Conservation (phyloP, 2,329 filamentous ascomycete species). For the Aspergillus latus region DNA sequence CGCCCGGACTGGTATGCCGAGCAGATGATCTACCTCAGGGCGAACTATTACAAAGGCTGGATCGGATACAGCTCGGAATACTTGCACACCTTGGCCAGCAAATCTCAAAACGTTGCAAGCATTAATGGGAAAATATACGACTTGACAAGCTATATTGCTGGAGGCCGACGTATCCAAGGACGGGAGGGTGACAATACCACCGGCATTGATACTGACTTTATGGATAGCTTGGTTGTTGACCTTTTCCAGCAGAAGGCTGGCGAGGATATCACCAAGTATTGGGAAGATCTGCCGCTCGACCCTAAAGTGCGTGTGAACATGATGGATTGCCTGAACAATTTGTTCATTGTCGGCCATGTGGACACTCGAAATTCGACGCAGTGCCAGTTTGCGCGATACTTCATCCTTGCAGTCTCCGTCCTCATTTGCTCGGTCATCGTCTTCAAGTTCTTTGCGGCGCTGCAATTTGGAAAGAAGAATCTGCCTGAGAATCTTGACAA, state of each 20-base stretch:
- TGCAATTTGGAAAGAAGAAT: conserved; percentile 91
- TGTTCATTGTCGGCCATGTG: conserved; percentile 90
- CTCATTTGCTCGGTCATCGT: conserved; percentile 77
- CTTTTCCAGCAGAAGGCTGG: conserved; percentile 78
- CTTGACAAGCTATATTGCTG: conserved; percentile 75
- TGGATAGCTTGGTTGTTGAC: conserved; percentile 70
- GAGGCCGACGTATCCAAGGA: conserved; percentile 66
- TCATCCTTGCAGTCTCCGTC: conserved; percentile 81
- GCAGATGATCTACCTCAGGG: conserved; percentile 74
- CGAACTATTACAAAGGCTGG: conserved; percentile 80
- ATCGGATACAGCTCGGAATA: conserved; percentile 81
- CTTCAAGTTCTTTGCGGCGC: conserved; percentile 95
- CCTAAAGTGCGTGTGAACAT: conserved; percentile 62
- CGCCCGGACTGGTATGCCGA: conserved; percentile 91
- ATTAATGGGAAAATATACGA: conserved; percentile 83
- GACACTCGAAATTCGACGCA: conserved; percentile 84
- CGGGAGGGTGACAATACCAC: conserved; percentile 54
- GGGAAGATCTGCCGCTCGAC: conserved; percentile 67
- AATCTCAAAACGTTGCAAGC: conserved; percentile 71
- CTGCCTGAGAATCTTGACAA: conserved; percentile 96
- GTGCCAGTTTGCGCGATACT: conserved; percentile 86
- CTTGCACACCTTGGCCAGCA: conserved; percentile 65
- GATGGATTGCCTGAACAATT: conserved; percentile 82
- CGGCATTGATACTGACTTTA: conserved; percentile 68
- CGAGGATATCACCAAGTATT: conserved; percentile 77